Evolutionary conservation across 768 basidiomycete species (phyloP), one percentile per base, ranked within the genome.

Genomic region (Termitomyces sp.): DNA sequence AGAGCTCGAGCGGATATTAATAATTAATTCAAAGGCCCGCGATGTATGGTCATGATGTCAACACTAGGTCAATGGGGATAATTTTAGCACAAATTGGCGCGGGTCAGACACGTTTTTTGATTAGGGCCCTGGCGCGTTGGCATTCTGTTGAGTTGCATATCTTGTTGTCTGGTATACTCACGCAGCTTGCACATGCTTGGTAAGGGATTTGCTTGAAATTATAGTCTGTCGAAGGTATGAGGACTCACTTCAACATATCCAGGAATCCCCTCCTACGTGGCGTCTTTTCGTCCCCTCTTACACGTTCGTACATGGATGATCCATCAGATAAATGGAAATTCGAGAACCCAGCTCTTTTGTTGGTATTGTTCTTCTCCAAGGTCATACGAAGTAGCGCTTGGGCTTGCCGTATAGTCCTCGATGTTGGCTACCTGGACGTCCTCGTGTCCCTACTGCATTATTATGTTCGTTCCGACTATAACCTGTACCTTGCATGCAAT

Each of bases 381-480:
- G 31, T 65, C 13, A 60, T 65, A 41, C 58, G 61, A 24, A 58
- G 41, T 42, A 54, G 58, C 31, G 18, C 37, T 4, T 11, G 16
- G 22, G 42, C 57, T 9, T 65, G 63, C 20, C 52, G 46, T 7
- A 50, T 54, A 30, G 61, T 62, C 9, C 63, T 65, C 24, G 55
- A 62, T 20, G 61, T 65, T 13, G 63, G 63, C 34, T 65, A 58
- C 15, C 42, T 65, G 22, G 63, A 65, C 27, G 61, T 62, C 18
- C 49, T 65, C 8, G 34, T 65, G 5, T 57, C 63, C 15, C 27
- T 65, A 7, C 44, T 45, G 24, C 44, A 51, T 15, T 57, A 65
- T 7, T 53, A 54, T 46, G 51, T 60, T 24, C 22, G 6, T 45
- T 22, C 12, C 12, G 22, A 45, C 44, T 24, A 45, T 45, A 45